Evolutionary conservation across 2,329 filamentous ascomycete species (phyloP).

Genomic region (Falciphora oryzae): DNA sequence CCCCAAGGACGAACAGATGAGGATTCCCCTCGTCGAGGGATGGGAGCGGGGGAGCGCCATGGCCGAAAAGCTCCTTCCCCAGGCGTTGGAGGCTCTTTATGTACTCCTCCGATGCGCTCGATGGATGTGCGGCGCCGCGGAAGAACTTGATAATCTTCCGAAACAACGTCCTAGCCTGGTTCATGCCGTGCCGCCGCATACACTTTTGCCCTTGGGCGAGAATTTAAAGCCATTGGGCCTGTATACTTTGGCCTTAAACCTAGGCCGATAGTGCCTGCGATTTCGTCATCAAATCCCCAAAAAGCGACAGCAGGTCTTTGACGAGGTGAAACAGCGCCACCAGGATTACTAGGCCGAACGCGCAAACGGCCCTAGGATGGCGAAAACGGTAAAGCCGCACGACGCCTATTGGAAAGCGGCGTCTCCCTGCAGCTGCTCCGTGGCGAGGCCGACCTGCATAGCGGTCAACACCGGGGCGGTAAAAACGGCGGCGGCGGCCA

Average conservation of each 20-base stretch:
- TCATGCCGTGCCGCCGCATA: too few relatives aligned
- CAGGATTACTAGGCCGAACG: conserved; percentile 11
- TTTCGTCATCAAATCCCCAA: not conserved
- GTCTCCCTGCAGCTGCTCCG: conserved; percentile 21
- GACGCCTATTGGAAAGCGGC: conserved; percentile 28
- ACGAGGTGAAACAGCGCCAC: conserved; percentile 13
- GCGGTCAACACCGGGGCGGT: conserved; percentile 35
- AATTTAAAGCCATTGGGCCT: too few relatives aligned
- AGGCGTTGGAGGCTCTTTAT: too few relatives aligned
- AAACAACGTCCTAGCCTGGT: too few relatives aligned
- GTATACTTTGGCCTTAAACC: not conserved
- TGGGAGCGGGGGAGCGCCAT: too few relatives aligned
- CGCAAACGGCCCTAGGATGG: conserved; percentile 16
- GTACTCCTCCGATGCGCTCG: too few relatives aligned
- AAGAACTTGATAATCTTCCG: too few relatives aligned
- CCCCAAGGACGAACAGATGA: too few relatives aligned
- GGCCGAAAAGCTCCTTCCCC: too few relatives aligned
- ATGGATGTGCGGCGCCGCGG: too few relatives aligned
- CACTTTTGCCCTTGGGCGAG: too few relatives aligned
- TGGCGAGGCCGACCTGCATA: conserved; percentile 37
- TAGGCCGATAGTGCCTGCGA: not conserved
- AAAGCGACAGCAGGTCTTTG: conserved; percentile 26
- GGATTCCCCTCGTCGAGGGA: too few relatives aligned
- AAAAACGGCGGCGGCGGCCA: conserved; percentile 30
- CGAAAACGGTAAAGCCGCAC: conserved; percentile 30